Evolutionary conservation across 2,329 filamentous ascomycete species (phyloP).

Genomic region (Microsporum ferrugineum): DNA sequence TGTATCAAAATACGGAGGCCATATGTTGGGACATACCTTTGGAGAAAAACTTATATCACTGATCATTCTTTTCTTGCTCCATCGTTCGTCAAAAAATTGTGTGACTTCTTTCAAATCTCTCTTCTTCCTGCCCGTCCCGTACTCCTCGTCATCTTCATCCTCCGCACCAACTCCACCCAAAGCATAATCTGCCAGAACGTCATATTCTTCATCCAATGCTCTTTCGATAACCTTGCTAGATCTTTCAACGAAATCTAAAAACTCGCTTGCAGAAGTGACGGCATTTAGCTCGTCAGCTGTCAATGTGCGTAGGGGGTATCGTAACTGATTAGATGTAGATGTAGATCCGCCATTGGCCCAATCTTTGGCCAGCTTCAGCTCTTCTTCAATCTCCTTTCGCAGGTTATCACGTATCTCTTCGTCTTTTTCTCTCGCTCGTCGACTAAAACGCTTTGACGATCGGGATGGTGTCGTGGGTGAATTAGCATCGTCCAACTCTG

Average conservation of each 20-base stretch:
- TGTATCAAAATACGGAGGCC: neutral
- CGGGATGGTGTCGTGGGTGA: slow-evolving; percentile 41
- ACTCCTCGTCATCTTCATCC: slow-evolving; percentile 66
- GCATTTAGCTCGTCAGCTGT: slow-evolving; percentile 78
- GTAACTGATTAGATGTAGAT: slow-evolving; percentile 37
- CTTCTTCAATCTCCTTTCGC: slow-evolving; percentile 82
- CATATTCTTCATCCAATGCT: slow-evolving; percentile 88
- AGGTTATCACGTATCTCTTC: slow-evolving; percentile 81
- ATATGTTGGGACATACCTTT: slow-evolving; percentile 44
- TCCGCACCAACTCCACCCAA: slow-evolving; percentile 59
- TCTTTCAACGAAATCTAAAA: slow-evolving; percentile 86
- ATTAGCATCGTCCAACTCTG: slow-evolving; percentile 52
- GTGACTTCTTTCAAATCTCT: slow-evolving; percentile 60
- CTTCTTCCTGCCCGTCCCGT: slow-evolving; percentile 31
- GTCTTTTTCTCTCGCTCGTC: slow-evolving; percentile 68
- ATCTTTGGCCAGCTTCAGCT: slow-evolving; percentile 60
- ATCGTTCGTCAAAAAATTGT: slow-evolving; percentile 89
- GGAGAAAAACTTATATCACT: slow-evolving; percentile 91
- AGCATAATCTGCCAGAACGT: slow-evolving; percentile 90
- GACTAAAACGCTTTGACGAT: slow-evolving; percentile 61
- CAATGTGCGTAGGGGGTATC: slow-evolving; percentile 68
- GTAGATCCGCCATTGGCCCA: slow-evolving; percentile 26
- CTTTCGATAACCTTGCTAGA: slow-evolving; percentile 96
- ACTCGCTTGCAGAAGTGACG: slow-evolving; percentile 84
- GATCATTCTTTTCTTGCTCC: slow-evolving; percentile 96